Evolutionary conservation across 768 basidiomycete species (phyloP).

Genomic region (Mycena alexandri): DNA sequence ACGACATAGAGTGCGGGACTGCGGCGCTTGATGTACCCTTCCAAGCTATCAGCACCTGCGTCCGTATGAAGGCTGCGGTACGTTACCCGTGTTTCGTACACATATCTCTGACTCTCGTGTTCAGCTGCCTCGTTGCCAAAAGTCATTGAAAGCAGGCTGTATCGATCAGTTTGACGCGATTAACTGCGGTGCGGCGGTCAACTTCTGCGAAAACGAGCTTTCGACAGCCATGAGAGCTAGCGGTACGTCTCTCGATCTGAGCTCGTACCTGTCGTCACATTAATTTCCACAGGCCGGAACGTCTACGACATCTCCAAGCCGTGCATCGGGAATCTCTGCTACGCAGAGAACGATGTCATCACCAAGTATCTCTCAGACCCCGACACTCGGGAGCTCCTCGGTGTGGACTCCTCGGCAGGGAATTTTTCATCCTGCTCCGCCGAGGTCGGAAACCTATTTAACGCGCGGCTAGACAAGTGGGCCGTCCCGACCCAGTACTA

Average conservation of each 20-base stretch:
- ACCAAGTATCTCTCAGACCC: constrained; percentile 71
- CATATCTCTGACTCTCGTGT: neutral
- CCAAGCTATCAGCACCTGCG: constrained; percentile 65
- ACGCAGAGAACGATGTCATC: constrained; percentile 57
- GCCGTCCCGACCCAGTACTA: constrained; percentile 70
- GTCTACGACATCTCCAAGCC: constrained; percentile 77
- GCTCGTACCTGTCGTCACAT: constrained; percentile 10
- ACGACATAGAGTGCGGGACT: constrained; percentile 64
- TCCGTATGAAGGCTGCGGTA: constrained; percentile 71
- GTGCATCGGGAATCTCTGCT: constrained; percentile 53
- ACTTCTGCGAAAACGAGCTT: constrained; percentile 72
- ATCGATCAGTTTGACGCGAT: constrained; percentile 75
- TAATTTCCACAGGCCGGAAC: constrained; percentile 54
- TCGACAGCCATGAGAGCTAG: constrained; percentile 55
- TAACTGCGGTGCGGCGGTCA: constrained; percentile 70
- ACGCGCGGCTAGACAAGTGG: constrained; percentile 72
- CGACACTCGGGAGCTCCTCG: constrained; percentile 65
- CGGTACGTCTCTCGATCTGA: constrained; percentile 45
- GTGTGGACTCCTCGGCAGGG: constrained; percentile 66
- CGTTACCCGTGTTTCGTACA: constrained; percentile 33
- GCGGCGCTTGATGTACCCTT: constrained; percentile 67
- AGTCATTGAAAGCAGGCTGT: constrained; percentile 67
- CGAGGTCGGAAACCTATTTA: constrained; percentile 65
- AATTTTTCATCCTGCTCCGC: constrained; percentile 72
- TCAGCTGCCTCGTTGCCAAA: constrained; percentile 75